Evolutionary conservation across 345 rosid species (phyloP), one percentile per base, ranked within the genome.

Genomic region (Streptanthus diversifolius): DNA sequence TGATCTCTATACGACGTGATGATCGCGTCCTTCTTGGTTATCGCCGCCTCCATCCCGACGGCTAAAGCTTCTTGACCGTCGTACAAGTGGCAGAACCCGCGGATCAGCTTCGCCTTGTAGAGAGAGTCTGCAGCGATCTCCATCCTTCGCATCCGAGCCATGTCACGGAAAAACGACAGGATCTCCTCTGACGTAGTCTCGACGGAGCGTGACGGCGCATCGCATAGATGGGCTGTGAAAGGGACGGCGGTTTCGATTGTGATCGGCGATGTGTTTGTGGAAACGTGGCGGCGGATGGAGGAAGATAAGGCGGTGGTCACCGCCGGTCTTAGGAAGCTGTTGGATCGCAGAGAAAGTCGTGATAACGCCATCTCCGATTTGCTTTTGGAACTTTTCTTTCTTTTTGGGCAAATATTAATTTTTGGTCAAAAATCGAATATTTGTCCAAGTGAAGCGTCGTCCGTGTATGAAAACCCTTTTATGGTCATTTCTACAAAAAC

Each of bases 101-200:
- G 98, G 77, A 95, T 89, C 71, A 95, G 90, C 76, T 91, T 95
- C 5, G 98, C 86, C 81, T 95, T 95, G 88, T 95, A 95, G 44
- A 95, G 96, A 3, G 98, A 91, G 78, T 95, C 98, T 27, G 99
- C 87, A 3, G 98, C 93, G 83, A 95, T 91, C 86, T 95, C 98
- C 96, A 88, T 85, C 22, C 99, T 81, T 1, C 99, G 86, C 99
- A 95, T 95, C 68, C 43, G 33, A 27, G 97, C 92, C 99, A 95
- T 87, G 82, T 78, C 82, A 13, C 83, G 86, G 92, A 91, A 95
- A 83, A 91, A 90, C 43, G 88, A 36, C 19, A 87, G 74, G 56
- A 95, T 93, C 83, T 91, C 98, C 8, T 79, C 63, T 0, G 93
- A 45, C 1, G 77, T 77, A 63, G 97, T 91, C 25, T 83, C 88